Percentiles rank a stretch among this genome's conserved stretches.
These are phyloP conservation scores for Plantago elongata DNA, from an alignment of 257 asterid species.

Conservation along the genomic window DNA sequence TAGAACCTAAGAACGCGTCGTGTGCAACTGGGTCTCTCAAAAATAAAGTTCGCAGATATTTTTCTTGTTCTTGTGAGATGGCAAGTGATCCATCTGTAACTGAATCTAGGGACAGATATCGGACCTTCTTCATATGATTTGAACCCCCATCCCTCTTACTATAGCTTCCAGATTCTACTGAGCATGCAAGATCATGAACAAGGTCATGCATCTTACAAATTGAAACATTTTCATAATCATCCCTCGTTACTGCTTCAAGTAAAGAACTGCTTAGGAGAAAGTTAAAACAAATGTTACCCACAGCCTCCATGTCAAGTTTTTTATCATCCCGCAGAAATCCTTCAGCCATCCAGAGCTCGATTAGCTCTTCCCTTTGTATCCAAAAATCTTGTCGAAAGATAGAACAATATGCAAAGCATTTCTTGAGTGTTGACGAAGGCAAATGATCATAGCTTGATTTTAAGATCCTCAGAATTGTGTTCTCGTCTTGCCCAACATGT, in stretches of 20 bases:
- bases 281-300: constrained; percentile 1
- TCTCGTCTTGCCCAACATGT: neutral
- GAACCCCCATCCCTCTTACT: neutral
- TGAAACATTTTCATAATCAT: constrained; percentile 11
- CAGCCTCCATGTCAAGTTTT: constrained; percentile 8
- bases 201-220: constrained; percentile 32
- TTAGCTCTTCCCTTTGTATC: constrained; percentile 8
- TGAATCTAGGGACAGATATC: constrained; percentile 6
- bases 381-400: constrained; percentile 8
- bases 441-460: constrained; percentile 30
- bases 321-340: neutral
- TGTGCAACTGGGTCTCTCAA: neutral
- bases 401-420: constrained; percentile 35
- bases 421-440: constrained; percentile 21
- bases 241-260: constrained; percentile 20
- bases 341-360: constrained; percentile 24
- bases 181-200: constrained; percentile 31
- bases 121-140: neutral
- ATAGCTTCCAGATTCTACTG: neutral
- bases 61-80: constrained; percentile 6
- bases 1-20: constrained; percentile 12
- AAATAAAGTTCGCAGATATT: constrained; percentile 19
- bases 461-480: constrained; percentile 3
- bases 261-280: constrained; percentile 22
- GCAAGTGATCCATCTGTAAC: neutral